Base-by-base conservation (phyloP, 139 green algal species). In the Deuterostichococcus epilithicus region DNA sequence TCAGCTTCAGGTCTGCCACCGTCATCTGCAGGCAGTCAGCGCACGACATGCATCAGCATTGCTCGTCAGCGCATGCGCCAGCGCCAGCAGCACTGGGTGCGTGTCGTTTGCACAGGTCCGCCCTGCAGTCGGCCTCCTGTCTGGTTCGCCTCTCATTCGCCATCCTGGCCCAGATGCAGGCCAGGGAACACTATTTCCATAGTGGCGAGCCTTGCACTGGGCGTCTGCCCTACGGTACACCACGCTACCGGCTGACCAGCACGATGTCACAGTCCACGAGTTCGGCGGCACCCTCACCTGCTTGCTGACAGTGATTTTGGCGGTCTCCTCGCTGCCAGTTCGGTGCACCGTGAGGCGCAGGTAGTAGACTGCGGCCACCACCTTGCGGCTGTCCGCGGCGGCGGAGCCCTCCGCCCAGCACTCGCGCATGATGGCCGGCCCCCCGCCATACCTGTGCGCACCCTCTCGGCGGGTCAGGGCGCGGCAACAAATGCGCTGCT, bases 1-100 rank as follows among this genome's bases (percentile, higher is more conserved):
- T 65, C 20, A 59, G 33, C 77, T 93, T 93, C 47, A 93, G 39
- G 23, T 82, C 60, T 1, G 15, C 32, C 23, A 93, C 63, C 10
- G 76, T 87, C 37, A 72, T 78, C 85, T 91, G 81, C 42, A 37
- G 30, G 3, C 28, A 20, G 36, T 2, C n/a, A 34, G 66, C 26
- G 6, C 22, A 20, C 23, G 45, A 4, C 15, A 26, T n/a, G 33
- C 4, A 3, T 30, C 78, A 52, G 45, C 20, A 35, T 44, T 22
- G 58, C 63, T 26, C 2, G 1, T 8, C 47, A 59, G 42, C 13
- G n/a, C n/a, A 52, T 13, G 18, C 15, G 58, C 58, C 22, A 36
- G 35, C 22, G 5, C 30, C 26, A 20, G 13, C 23, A 37, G 37
- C 37, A 1, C 44, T 71, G 28, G 18, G 39, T 8, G 34, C 44